Evolutionary conservation across 306 rosid species (phyloP).

Genomic region (Rosa chinensis): DNA sequence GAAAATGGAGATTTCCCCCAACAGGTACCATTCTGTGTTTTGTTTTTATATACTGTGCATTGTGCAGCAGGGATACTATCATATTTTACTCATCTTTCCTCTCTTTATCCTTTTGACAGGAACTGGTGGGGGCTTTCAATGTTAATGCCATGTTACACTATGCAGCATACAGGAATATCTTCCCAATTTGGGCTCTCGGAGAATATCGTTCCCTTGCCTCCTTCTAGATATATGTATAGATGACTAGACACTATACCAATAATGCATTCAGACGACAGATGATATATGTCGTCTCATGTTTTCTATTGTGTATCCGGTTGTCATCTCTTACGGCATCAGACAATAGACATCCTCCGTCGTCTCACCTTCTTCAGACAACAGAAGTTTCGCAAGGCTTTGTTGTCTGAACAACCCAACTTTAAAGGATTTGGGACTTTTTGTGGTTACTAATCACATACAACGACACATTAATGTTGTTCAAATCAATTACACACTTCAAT

Average conservation of each 20-base stretch:
- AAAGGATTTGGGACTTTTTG: too few species aligned
- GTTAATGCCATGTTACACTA: constrained; percentile 56
- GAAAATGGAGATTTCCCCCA: constrained; percentile 46
- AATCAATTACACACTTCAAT: too few species aligned
- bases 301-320: too few species aligned
- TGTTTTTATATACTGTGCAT: constrained; percentile 1
- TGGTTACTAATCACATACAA: too few species aligned
- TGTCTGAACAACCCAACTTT: too few species aligned
- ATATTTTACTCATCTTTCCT: neutral
- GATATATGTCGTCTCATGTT: too few species aligned
- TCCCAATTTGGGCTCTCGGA: constrained; percentile 69
- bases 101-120: constrained; percentile 23
- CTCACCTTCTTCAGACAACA: too few species aligned
- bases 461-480: too few species aligned
- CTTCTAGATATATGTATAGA: neutral
- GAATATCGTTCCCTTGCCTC: constrained; percentile 55
- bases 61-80: constrained; percentile 31
- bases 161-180: constrained; percentile 56
- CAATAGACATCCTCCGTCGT: too few species aligned
- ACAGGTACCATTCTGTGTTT: constrained; percentile 40
- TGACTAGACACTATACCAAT: neutral
- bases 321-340: too few species aligned
- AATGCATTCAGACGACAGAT: too few species aligned
- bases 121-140: constrained; percentile 40
- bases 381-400: too few species aligned